A percentile compares a stretch with the other conserved stretches of the same genome.
These are phyloP conservation scores for Aspergillus affinis DNA, from an alignment of 495 filamentous ascomycete species.

Conservation along the genomic window DNA sequence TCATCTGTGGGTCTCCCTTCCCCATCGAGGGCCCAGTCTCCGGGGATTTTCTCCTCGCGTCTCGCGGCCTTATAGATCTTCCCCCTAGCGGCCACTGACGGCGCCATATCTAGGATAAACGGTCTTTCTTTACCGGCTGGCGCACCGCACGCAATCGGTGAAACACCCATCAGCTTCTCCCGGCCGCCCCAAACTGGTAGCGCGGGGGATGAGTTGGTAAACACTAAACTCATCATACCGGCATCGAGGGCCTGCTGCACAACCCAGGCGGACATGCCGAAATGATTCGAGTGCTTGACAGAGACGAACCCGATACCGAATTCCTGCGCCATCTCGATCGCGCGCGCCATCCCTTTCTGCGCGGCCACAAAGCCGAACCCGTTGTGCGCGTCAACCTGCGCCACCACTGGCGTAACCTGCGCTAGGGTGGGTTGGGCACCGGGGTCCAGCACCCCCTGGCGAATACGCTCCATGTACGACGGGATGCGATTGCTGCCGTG, in stretches of 20 bases:
- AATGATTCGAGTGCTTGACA: constrained; percentile 76
- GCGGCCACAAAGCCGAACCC: constrained; percentile 73
- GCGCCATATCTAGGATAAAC: constrained; percentile 81
- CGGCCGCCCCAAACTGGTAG: constrained; percentile 71
- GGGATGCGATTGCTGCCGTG: constrained; percentile 77
- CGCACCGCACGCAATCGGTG: constrained; percentile 75
- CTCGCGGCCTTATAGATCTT: constrained; percentile 75
- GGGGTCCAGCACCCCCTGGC: constrained; percentile 62
- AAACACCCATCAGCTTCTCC: constrained; percentile 68
- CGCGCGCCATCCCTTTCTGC: constrained; percentile 58
- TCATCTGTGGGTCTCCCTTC: constrained; percentile 70
- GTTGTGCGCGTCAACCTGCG: constrained; percentile 65
- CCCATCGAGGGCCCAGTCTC: constrained; percentile 70
- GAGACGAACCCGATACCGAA: constrained; percentile 73
- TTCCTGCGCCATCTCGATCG: constrained; percentile 61
- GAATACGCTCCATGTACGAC: constrained; percentile 70
- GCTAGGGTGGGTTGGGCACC: constrained; percentile 53
- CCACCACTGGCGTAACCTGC: constrained; percentile 66
- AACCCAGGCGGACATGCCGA: constrained; percentile 77
- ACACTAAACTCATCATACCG: constrained; percentile 73
- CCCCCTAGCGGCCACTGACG: constrained; percentile 67
- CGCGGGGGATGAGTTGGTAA: constrained; percentile 76
- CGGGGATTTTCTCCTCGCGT: constrained; percentile 70
- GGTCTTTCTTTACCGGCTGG: constrained; percentile 55
- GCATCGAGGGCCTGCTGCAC: constrained; percentile 72